Evolutionary conservation across 1,284 basidiomycete genomes (phyloP).

Genomic region (Neolentinus lepideus): DNA sequence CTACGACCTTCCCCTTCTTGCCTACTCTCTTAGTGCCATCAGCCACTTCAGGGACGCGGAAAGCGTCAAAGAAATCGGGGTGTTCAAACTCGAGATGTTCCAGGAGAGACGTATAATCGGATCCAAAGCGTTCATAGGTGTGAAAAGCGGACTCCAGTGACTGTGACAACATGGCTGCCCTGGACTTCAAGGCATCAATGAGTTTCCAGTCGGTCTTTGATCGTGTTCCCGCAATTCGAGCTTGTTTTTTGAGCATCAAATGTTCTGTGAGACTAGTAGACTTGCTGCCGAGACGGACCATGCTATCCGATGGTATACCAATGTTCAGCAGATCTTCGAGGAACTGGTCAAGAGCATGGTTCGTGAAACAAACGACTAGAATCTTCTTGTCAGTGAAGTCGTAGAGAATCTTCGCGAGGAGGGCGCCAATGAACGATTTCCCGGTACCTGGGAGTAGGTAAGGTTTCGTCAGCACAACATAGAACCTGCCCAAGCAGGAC

Average conservation of each 20-base stretch:
- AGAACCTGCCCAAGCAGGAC: background rate
- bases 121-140: background rate
- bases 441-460: constrained; percentile 43
- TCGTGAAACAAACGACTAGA: constrained; percentile 61
- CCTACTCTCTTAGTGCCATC: constrained; percentile 39
- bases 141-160: background rate
- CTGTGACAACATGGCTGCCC: constrained; percentile 9
- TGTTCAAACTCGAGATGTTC: constrained; percentile 20
- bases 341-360: constrained; percentile 62
- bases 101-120: background rate
- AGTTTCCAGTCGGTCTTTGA: constrained; percentile 28
- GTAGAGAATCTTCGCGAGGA: constrained; percentile 50
- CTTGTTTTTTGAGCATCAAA: constrained; percentile 24
- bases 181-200: constrained; percentile 28
- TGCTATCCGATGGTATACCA: constrained; percentile 37
- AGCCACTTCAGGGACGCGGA: constrained; percentile 30
- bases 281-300: constrained; percentile 52
- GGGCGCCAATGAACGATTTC: constrained; percentile 60
- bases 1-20: constrained; percentile 26
- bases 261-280: constrained; percentile 35
- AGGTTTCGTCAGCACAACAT: too few relatives aligned
- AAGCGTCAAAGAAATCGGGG: constrained; percentile 35
- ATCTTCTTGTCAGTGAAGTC: constrained; percentile 37
- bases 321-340: constrained; percentile 50
- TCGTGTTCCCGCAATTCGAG: constrained; percentile 9